phyloP scores from a whole-genome alignment of 202 grass and related monocot species.

The Sporobolus alterniflorus region DNA sequence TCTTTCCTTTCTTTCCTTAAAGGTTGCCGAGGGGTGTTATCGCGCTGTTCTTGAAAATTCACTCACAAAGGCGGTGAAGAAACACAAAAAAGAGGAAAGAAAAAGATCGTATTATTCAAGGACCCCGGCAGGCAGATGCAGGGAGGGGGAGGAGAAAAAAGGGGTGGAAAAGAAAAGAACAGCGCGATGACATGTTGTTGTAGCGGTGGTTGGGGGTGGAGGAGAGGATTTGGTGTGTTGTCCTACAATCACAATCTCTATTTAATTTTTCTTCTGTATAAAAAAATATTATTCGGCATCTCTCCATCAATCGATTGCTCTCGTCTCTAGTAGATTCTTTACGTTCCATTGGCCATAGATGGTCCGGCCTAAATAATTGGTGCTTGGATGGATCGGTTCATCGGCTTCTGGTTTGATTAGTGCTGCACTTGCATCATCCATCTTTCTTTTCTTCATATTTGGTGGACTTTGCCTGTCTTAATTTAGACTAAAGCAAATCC shows the following conservation, averaged over 20 bases:
- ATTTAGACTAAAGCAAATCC: background rate
- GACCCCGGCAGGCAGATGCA: background rate
- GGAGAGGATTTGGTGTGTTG: slow-evolving; percentile 41
- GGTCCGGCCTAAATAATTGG: slow-evolving; percentile 37
- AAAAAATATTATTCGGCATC: slow-evolving; percentile 32
- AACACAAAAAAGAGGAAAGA: background rate
- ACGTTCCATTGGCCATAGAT: slow-evolving; percentile 14
- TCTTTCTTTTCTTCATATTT: background rate
- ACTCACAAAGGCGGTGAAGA: background rate
- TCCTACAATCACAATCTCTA: slow-evolving; percentile 40
- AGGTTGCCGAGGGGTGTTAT: background rate
- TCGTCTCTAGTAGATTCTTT: background rate
- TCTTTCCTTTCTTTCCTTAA: background rate
- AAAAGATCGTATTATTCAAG: background rate
- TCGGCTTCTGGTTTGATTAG: background rate
- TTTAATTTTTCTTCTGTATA: slow-evolving; percentile 51
- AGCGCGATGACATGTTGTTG: slow-evolving; percentile 31
- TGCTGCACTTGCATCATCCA: background rate
- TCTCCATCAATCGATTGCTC: background rate
- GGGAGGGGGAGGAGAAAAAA: background rate
- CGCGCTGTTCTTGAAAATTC: slow-evolving; percentile 28
- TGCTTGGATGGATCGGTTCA: slow-evolving; percentile 17
- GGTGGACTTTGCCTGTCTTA: background rate
- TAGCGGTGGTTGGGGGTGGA: slow-evolving; percentile 17
- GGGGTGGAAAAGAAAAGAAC: background rate